Conservation (phyloP, 2,329 filamentous ascomycete genomes). For the Helotiales sp. region DNA sequence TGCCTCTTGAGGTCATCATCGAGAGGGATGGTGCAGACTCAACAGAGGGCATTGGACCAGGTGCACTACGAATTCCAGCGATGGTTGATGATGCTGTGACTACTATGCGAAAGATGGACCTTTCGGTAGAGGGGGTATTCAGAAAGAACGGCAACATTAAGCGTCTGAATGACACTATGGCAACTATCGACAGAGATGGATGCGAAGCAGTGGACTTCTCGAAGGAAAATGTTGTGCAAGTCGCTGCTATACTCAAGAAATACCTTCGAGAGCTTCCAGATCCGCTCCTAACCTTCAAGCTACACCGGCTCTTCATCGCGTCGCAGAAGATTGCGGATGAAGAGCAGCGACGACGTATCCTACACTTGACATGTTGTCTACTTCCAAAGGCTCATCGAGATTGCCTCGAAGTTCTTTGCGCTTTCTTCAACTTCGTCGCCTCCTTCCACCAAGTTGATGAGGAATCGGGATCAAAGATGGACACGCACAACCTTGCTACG, state of each 20-base stretch:
- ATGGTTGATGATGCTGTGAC: constrained; percentile 93
- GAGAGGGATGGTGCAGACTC: constrained; percentile 95
- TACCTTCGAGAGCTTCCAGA: constrained; percentile 95
- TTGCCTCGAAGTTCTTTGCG: constrained; percentile 92
- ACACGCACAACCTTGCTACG: constrained; percentile 94
- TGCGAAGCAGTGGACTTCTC: constrained; percentile 85
- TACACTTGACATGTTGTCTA: constrained; percentile 91
- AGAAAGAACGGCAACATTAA: constrained; percentile 99
- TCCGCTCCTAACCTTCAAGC: constrained; percentile 91
- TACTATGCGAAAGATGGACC: constrained; percentile 98
- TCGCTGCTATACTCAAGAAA: constrained; percentile 92
- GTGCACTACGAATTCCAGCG: constrained; percentile 87
- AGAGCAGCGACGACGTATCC: constrained; percentile 79
- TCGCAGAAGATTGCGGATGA: constrained; percentile 86
- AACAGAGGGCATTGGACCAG: constrained; percentile 94
- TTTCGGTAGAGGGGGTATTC: constrained; percentile 98
- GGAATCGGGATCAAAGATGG: constrained; percentile 98
- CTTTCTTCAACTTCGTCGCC: constrained; percentile 95
- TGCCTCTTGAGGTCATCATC: constrained; percentile 84
- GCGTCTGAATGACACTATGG: constrained; percentile 83
- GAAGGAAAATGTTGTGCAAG: constrained; percentile 88
- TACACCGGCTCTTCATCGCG: constrained; percentile 87
- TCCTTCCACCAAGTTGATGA: constrained; percentile 98
- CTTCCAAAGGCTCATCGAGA: constrained; percentile 92
- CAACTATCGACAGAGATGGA: constrained; percentile 84